Base-by-base conservation (phyloP, 345 rosid species). In the Sonneratia caseolaris region DNA sequence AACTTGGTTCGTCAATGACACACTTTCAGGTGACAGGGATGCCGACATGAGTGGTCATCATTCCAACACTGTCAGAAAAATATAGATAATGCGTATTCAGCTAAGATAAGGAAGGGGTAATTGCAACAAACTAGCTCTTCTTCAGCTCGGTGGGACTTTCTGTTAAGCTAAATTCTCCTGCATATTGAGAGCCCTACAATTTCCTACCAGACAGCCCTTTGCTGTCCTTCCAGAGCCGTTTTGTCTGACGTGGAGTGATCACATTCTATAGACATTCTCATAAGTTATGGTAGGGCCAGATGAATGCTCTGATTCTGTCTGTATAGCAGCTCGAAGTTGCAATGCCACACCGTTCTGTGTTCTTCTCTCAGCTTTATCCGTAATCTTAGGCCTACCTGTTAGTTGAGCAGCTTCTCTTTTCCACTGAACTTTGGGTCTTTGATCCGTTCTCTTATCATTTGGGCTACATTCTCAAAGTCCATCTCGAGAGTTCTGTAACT, bases 21-120 rank as follows among this genome's bases (percentile, higher is more conserved):
- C 37, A 14, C 49, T 79, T 43, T 59, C 89, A 94, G 98, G 96
- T 94, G 43, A 86, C 91, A 81, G 85, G 79, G 98, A 77, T 91
- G 97, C 85, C 80, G 83, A 83, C 76, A 73, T 3, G 98, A 94
- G 80, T 94, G 98, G 97, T 70, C 87, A 1, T 59, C 89, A 70
- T 94, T 91, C 83, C 90, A 82, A 85, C 74, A 81, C 16, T 95
- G 98, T 0, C 84, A 91, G 0, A 73, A 83, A 10, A 72, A 71
- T 64, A 97, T 97, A 37, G 98, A 93, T 72, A 72, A 79, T 76
- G 84, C 79, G 14, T 88, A 87, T 71, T 22, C 81, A 13, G 56
- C 85, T 59, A 82, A 64, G 75, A 64, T 22, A 24, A 80, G 36
- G 70, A 76, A 75, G 68, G 76, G 72, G 64, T 83, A 71, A 83